Evolutionary conservation across 2,329 filamentous ascomycete species (phyloP).

Genomic region (Apiospora kogelbergensis): DNA sequence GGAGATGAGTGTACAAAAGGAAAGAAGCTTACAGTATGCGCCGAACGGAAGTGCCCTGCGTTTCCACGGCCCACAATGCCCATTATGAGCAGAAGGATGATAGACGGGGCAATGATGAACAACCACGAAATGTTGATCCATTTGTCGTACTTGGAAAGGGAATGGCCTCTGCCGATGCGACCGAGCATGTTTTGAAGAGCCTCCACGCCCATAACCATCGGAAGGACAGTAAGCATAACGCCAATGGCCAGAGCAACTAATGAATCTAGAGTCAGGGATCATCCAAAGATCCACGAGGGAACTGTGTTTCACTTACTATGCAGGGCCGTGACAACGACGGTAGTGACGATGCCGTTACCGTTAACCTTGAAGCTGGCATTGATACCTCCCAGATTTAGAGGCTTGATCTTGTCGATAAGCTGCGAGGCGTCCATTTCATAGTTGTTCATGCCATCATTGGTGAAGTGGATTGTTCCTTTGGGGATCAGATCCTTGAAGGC

Average conservation of each 20-base stretch:
- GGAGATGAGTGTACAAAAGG: background rate
- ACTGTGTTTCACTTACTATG: background rate
- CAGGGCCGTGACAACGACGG: constrained; percentile 17
- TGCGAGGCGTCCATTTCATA: constrained; percentile 27
- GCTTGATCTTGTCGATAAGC: constrained; percentile 17
- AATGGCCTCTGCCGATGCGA: constrained; percentile 20
- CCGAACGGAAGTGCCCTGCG: constrained; percentile 27
- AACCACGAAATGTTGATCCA: constrained; percentile 28
- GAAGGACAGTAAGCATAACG: constrained; percentile 26
- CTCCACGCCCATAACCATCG: constrained; percentile 28
- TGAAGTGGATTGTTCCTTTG: constrained; percentile 25
- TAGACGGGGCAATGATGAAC: constrained; percentile 24
- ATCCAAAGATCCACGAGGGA: background rate
- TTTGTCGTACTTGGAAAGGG: constrained; percentile 24
- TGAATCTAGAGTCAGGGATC: background rate
- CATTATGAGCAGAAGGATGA: constrained; percentile 27
- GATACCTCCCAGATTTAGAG: constrained; percentile 11
- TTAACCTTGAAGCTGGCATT: constrained; percentile 20
- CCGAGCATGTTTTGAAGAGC: constrained; percentile 26
- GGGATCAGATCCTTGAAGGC: constrained; percentile 27
- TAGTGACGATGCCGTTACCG: constrained; percentile 19
- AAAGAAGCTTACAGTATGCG: constrained; percentile 28
- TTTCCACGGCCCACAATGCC: constrained; percentile 25
- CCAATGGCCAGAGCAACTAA: constrained; percentile 27
- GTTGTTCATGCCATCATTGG: constrained; percentile 23